Percentiles rank a stretch among this genome's conserved stretches.
Evolutionary conservation across 164 flowering plant species (phyloP).

Genomic region (Kalanchoe fedtschenkoi): DNA sequence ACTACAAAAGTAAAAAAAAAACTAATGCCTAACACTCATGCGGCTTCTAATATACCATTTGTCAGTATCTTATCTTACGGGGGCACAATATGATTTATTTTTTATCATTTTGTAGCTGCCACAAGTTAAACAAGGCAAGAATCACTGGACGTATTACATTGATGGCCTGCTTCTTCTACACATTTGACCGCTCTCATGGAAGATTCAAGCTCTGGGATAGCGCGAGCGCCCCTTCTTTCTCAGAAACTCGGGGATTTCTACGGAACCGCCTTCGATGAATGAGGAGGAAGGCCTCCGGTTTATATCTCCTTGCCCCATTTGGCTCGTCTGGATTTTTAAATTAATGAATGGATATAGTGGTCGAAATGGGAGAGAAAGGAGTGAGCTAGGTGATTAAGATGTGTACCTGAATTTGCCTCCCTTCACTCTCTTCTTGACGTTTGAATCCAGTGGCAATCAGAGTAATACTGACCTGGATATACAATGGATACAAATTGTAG

Average conservation of each 20-base stretch:
- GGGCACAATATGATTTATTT: neutral
- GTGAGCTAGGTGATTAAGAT: neutral
- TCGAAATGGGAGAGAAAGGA: neutral
- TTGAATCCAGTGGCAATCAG: conserved; percentile 90
- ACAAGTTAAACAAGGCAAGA: neutral
- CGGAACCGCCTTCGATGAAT: conserved; percentile 41
- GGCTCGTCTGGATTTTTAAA: conserved; percentile 31
- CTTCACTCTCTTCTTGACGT: conserved; percentile 81
- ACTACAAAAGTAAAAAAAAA: neutral
- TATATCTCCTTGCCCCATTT: conserved; percentile 40
- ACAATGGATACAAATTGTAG: neutral
- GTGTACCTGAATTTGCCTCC: conserved; percentile 54
- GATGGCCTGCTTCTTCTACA: neutral
- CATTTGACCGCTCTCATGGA: neutral
- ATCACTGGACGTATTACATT: neutral
- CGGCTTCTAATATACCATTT: neutral
- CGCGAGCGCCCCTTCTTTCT: conserved; percentile 91
- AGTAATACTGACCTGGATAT: conserved; percentile 66
- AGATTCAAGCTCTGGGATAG: conserved; percentile 48
- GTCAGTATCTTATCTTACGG: neutral
- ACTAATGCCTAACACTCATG: too few species aligned
- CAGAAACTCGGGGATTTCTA: conserved; percentile 91
- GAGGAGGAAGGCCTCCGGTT: conserved; percentile 54
- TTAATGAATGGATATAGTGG: neutral
- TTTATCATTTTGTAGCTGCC: neutral